Conservation (phyloP, 257 asterid species). For the Solanum medicagineum region DNA sequence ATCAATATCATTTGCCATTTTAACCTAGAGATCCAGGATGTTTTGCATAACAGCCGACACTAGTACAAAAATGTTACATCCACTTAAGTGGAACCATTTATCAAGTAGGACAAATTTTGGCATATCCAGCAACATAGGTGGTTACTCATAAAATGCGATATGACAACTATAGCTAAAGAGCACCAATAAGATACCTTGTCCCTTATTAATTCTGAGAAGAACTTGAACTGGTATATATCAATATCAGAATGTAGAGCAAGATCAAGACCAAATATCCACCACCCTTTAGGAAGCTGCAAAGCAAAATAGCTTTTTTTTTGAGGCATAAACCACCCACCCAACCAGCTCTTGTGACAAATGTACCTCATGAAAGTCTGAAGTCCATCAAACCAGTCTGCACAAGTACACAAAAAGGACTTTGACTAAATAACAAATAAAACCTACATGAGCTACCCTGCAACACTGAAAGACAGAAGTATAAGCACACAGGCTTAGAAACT, state of each 20-base stretch:
- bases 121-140: not conserved
- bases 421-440: not conserved
- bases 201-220: constrained; percentile 49
- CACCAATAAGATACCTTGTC: constrained; percentile 37
- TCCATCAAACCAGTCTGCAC: constrained; percentile 79
- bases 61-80: not conserved
- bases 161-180: not conserved
- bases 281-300: constrained; percentile 71
- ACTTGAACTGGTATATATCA: constrained; percentile 71
- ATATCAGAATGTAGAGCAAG: constrained; percentile 71
- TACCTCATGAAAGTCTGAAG: constrained; percentile 78
- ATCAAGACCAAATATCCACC: constrained; percentile 87
- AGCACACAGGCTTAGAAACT: not conserved
- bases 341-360: constrained; percentile 81
- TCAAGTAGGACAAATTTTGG: not conserved
- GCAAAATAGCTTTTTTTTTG: constrained; percentile 80
- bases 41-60: not conserved
- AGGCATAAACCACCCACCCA: constrained; percentile 91
- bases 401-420: not conserved
- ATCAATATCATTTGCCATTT: not conserved
- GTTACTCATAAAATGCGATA: not conserved
- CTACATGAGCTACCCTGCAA: not conserved
- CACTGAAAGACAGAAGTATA: not conserved
- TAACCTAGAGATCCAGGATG: not conserved
- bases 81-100: not conserved